These are phyloP conservation scores for Pichia sp. DNA, from an alignment of 1,139 yeast genomes.

Conservation along the genomic window DNA sequence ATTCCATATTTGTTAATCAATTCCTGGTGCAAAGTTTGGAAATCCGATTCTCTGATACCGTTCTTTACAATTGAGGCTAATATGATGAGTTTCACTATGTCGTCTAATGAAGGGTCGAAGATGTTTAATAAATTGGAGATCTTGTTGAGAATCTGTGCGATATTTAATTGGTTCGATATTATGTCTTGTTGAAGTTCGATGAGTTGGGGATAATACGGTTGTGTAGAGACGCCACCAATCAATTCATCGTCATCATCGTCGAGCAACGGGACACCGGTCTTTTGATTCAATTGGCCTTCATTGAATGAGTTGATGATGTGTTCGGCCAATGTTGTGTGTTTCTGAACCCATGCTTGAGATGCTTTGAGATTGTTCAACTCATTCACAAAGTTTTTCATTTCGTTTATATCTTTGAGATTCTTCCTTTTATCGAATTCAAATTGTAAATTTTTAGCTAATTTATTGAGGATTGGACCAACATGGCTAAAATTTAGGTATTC, in stretches of 20 bases:
- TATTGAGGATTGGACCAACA: conserved; percentile 72
- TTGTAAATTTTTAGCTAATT: conserved; percentile 70
- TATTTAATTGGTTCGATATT: conserved; percentile 51
- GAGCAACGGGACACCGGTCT: conserved; percentile 26
- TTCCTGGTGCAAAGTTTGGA: conserved; percentile 46
- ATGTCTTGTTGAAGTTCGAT: conserved; percentile 76
- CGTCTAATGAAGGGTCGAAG: conserved; percentile 43
- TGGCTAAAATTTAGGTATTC: conserved; percentile 75
- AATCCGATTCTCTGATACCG: conserved; percentile 64
- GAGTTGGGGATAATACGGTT: conserved; percentile 46
- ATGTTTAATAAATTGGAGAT: conserved; percentile 34
- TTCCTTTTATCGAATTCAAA: conserved; percentile 64
- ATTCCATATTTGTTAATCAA: conserved; percentile 62
- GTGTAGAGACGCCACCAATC: conserved; percentile 9
- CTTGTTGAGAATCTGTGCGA: neutral
- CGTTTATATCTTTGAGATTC: conserved; percentile 56
- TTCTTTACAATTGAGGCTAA: conserved; percentile 58
- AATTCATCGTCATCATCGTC: conserved; percentile 7
- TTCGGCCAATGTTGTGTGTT: conserved; percentile 79
- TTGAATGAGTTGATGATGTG: conserved; percentile 52
- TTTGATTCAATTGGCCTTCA: conserved; percentile 18
- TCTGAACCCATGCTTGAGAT: conserved; percentile 65
- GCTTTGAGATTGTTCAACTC: conserved; percentile 66
- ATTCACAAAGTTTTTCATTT: conserved; percentile 71
- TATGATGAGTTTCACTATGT: conserved; percentile 48